Evolutionary conservation across 805 yeast genomes (phyloP).

Genomic region (Pichia gijzeniarum): DNA sequence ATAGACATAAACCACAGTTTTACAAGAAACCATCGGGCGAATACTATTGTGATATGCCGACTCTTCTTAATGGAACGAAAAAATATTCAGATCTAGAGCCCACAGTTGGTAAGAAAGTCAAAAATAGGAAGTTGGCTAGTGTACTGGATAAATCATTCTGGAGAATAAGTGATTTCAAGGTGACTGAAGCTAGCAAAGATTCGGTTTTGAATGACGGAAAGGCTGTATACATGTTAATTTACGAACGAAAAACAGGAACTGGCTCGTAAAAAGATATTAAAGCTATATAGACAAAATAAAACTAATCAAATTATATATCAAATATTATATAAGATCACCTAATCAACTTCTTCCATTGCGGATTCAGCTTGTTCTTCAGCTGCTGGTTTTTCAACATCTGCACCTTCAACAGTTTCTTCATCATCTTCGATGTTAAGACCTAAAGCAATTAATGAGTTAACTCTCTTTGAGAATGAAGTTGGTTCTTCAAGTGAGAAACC

Average conservation of each 20-base stretch:
- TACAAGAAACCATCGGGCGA: slow-evolving; percentile 34
- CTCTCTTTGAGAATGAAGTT: slow-evolving; percentile 93
- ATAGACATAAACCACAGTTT: slow-evolving; percentile 63
- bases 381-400: slow-evolving; percentile 28
- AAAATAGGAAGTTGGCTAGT: slow-evolving; percentile 46
- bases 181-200: slow-evolving; percentile 51
- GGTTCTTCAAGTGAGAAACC: slow-evolving; percentile 99
- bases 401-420: slow-evolving; percentile 32
- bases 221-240: slow-evolving; percentile 83
- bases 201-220: slow-evolving; percentile 62
- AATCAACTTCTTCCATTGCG: slow-evolving; percentile 99
- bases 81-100: no score
- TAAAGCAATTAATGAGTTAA: slow-evolving; percentile 94
- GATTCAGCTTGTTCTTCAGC: slow-evolving; percentile 62
- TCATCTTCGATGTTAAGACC: slow-evolving; percentile 93
- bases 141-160: slow-evolving; percentile 62
- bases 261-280: background rate
- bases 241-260: slow-evolving; percentile 37
- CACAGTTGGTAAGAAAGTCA: slow-evolving; percentile 2
- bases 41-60: slow-evolving; percentile 20
- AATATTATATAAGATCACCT: background rate
- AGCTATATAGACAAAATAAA: background rate
- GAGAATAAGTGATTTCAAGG: slow-evolving; percentile 75
- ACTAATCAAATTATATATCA: background rate
- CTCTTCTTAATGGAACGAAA: no score